Conservation (phyloP, 169 alveolate species). For the Plasmodium billcollinsi region DNA sequence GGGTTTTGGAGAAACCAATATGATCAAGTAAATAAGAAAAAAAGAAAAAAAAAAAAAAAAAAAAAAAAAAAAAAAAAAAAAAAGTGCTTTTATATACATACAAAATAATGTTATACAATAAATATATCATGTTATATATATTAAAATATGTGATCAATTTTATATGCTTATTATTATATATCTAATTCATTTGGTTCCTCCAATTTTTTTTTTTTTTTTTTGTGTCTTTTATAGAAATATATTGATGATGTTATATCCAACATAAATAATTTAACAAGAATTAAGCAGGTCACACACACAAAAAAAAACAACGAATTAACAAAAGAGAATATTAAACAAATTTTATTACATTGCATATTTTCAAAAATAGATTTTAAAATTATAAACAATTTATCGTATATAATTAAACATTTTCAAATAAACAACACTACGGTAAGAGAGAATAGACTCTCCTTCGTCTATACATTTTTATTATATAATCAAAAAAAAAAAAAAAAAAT, state of each 20-base stretch:
- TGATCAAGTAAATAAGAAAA: constrained; percentile 23
- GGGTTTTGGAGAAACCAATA: constrained; percentile 1
- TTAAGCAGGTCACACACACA: constrained; percentile 23
- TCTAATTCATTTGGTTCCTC: too few species aligned
- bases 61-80: background rate
- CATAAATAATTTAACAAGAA: constrained; percentile 16
- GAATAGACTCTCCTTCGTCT: too few species aligned
- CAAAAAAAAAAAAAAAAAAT: too few species aligned
- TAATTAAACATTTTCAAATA: constrained; percentile 28
- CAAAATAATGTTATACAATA: background rate
- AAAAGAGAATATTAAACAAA: constrained; percentile 29
- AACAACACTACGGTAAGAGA: background rate
- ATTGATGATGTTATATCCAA: constrained; percentile 16
- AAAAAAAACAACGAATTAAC: constrained; percentile 6
- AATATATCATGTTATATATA: too few species aligned
- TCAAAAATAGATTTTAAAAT: constrained; percentile 20
- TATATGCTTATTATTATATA: too few species aligned
- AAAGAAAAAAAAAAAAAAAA: background rate
- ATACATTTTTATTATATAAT: background rate
- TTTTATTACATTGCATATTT: constrained; percentile 20
- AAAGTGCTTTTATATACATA: too few species aligned
- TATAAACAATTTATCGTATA: constrained; percentile 32
- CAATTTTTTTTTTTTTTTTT: constrained; percentile 15
- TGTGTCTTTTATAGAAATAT: constrained; percentile 27
- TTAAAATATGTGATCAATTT: too few species aligned